A percentile compares a stretch with the other conserved stretches of the same genome.
These are phyloP conservation scores for Sporothrix pseudoabietina DNA, from an alignment of 2,329 filamentous ascomycete genomes.

Conservation along the genomic window DNA sequence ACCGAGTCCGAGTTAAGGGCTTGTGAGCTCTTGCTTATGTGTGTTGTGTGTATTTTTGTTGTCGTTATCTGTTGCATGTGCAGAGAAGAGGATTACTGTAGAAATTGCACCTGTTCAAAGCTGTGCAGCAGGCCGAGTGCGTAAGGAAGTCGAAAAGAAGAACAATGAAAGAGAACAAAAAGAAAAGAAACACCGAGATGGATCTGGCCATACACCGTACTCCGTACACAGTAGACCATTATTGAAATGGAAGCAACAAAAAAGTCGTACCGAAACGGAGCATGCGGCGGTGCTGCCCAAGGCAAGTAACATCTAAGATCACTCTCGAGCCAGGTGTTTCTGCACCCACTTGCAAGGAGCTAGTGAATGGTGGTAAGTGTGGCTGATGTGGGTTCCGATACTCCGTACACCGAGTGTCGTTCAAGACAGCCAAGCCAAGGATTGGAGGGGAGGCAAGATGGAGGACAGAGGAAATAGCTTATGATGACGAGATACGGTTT, in stretches of 20 bases:
- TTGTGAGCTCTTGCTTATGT: neutral
- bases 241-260: neutral
- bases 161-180: neutral
- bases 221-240: neutral
- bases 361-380: conserved; percentile 16
- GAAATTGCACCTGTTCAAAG: neutral
- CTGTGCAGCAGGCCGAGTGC: neutral
- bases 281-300: neutral
- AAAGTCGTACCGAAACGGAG: neutral
- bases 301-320: conserved; percentile 22
- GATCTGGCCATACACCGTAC: neutral
- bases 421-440: conserved; percentile 5
- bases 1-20: neutral
- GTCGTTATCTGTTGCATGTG: neutral
- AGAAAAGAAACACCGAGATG: neutral
- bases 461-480: conserved; percentile 4
- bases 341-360: conserved; percentile 20
- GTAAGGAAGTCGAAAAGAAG: neutral
- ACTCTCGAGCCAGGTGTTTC: neutral
- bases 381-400: conserved; percentile 25
- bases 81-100: neutral
- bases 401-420: conserved; percentile 27
- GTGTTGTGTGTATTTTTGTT: neutral
- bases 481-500: conserved; percentile 27
- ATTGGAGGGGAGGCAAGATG: neutral